phyloP scores from a whole-genome alignment of 2,329 filamentous ascomycete genomes.

The Exophiala bonariae region DNA sequence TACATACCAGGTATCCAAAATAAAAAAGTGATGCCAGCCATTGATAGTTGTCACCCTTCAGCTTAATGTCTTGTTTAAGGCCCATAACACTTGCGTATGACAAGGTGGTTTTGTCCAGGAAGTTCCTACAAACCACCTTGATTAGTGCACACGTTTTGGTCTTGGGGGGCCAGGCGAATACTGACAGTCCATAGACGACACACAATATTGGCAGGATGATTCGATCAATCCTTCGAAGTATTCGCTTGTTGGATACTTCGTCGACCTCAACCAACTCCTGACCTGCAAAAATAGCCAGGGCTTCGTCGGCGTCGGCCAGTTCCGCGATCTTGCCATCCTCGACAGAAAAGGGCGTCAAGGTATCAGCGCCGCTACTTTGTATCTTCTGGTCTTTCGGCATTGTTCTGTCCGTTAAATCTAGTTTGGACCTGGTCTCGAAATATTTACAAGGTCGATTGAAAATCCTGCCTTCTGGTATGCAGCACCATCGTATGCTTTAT shows the following conservation, averaged over 20 bases:
- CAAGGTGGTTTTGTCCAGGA: constrained; percentile 7
- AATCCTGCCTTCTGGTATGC: too few species aligned
- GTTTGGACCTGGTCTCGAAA: too few species aligned
- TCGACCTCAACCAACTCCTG: constrained; percentile 55
- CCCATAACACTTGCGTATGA: constrained; percentile 52
- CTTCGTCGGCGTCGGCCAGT: constrained; percentile 55
- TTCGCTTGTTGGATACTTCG: constrained; percentile 55
- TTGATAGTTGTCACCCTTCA: constrained; percentile 46
- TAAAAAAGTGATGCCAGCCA: constrained; percentile 50
- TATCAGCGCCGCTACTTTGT: too few species aligned
- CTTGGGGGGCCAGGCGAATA: constrained; percentile 15
- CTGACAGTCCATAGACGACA: constrained; percentile 52
- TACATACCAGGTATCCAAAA: constrained; percentile 39
- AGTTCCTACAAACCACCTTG: constrained; percentile 34
- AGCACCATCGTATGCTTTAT: too few species aligned
- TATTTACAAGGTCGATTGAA: too few species aligned
- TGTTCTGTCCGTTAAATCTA: too few species aligned
- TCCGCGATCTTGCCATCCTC: neutral
- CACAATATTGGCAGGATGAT: constrained; percentile 61
- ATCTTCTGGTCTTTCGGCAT: too few species aligned
- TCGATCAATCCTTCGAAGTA: constrained; percentile 65
- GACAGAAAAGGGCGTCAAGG: too few species aligned
- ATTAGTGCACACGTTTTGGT: neutral
- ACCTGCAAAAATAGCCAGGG: constrained; percentile 55
- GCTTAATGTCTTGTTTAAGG: constrained; percentile 29